Evolutionary conservation across 2,329 filamentous ascomycete genomes (phyloP), one percentile per base, ranked within the genome.

Genomic region (Westerdykella ornata): DNA sequence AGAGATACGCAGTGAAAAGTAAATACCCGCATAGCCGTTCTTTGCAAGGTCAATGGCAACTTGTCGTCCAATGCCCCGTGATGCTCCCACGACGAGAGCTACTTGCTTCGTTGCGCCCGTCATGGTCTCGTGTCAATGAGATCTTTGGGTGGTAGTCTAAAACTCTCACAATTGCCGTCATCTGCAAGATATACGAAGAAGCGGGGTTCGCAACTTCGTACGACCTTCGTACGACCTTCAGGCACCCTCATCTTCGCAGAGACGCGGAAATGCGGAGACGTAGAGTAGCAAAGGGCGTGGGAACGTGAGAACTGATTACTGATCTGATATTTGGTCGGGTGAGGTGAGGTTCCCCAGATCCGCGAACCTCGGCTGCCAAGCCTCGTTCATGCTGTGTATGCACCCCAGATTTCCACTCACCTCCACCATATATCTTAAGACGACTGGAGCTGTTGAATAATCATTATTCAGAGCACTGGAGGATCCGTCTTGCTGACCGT

Each of bases 61-160:
- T 62, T 92, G 86, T 31, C 85, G 73, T 35, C 87, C 87, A 48
- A 94, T 90, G 29, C 87, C 87, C 46, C 87, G 72, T 0, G 85
- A 89, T 2, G 84, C 85, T 30, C 85, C 85, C 15, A 89, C 74
- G 4, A 90, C 71, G 15, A 89, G 72, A 15, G 83, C 84, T 5
- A 88, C 83, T 47, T 72, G 71, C 42, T 71, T 56, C 11, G 30
- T 42, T 19, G 44, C 38, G 7, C 35, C 29, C 14, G 45, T 26
- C 44, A 55, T 59, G 6, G 29, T 29, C 19, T 34, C 14, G 30
- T 12, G 30, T 17, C 4, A 14, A 13, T 33, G 30, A 3, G 12
- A 7, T n/a, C 8, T 15, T 33, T 8, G 3, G 5, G 13, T 13
- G 16, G 12, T 33, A 8, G 16, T 29, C 26, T 8, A 29, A 8